phyloP scores from a whole-genome alignment of 352 stramenopile species.

The Phytopythium montanum region DNA sequence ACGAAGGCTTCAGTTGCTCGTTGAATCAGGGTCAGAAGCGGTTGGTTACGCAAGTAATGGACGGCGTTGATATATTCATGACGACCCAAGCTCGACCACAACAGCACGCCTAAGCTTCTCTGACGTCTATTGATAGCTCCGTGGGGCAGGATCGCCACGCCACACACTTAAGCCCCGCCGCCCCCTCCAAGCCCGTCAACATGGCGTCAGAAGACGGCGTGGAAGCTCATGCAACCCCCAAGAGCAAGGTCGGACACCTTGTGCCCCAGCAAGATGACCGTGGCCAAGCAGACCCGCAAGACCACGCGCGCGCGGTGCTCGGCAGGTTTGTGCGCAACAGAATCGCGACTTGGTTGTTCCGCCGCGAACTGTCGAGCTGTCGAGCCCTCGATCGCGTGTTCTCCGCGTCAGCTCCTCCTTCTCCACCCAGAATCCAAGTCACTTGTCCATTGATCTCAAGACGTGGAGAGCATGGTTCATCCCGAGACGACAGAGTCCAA shows the following conservation, averaged over 20 bases:
- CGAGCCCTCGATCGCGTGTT: conserved; percentile 16
- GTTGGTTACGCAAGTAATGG: too few species aligned
- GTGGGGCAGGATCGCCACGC: not conserved
- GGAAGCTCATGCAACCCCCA: not conserved
- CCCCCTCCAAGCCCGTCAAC: not conserved
- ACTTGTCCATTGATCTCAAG: not conserved
- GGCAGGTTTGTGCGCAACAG: conserved; percentile 14
- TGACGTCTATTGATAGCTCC: not conserved
- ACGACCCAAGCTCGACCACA: too few species aligned
- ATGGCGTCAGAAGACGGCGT: not conserved
- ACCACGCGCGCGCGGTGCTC: conserved; percentile 6
- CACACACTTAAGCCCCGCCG: too few species aligned
- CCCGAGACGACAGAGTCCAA: not conserved
- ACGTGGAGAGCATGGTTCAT: not conserved
- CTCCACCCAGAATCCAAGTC: not conserved
- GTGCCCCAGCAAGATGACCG: not conserved
- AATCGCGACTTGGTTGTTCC: conserved; percentile 12
- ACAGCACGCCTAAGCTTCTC: too few species aligned
- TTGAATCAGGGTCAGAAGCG: not conserved
- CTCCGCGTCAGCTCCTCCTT: not conserved
- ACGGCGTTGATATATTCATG: too few species aligned
- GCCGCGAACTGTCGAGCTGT: conserved; percentile 8
- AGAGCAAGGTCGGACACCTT: not conserved
- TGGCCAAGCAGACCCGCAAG: not conserved
- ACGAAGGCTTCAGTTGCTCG: not conserved